A percentile compares a stretch with the other conserved stretches of the same genome.
These are phyloP conservation scores for Rubroshorea leprosula DNA, from an alignment of 345 rosid genomes.

Conservation along the genomic window DNA sequence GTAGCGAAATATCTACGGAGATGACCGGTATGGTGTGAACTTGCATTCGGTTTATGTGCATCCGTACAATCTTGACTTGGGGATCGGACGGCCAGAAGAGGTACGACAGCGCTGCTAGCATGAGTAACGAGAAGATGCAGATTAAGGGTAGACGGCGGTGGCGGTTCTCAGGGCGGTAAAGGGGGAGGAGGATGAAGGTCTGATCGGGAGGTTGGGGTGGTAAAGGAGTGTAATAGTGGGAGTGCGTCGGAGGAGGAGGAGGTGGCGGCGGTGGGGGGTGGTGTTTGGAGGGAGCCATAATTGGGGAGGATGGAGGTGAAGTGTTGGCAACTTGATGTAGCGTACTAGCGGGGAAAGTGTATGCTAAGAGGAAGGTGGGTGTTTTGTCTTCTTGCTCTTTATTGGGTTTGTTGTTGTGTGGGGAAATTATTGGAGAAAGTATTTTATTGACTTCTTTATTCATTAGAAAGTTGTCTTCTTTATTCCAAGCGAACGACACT, in stretches of 20 bases:
- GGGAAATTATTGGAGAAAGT: too few relatives aligned
- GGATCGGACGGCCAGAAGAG: slow-evolving; percentile 80
- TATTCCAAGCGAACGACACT: too few relatives aligned
- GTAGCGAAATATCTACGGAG: slow-evolving; percentile 47
- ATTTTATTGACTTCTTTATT: too few relatives aligned
- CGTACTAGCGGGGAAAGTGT: slow-evolving; percentile 8
- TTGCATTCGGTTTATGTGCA: slow-evolving; percentile 42
- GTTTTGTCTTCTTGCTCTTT: slow-evolving; percentile 20
- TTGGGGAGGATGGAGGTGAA: slow-evolving; percentile 4
- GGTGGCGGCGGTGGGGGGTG: slow-evolving; percentile 13
- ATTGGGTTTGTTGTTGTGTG: slow-evolving; percentile 5
- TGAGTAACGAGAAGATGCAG: slow-evolving; percentile 26
- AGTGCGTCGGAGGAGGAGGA: not conserved
- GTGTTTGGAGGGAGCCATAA: slow-evolving; percentile 32
- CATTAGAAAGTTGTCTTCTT: too few relatives aligned
- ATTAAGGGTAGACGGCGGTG: slow-evolving; percentile 23
- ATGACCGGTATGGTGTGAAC: slow-evolving; percentile 42
- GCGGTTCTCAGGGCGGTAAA: slow-evolving; percentile 3
- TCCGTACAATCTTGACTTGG: slow-evolving; percentile 39
- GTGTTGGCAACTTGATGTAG: not conserved
- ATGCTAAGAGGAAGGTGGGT: slow-evolving; percentile 25
- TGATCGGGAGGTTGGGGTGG: slow-evolving; percentile 22
- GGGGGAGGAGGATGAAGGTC: slow-evolving; percentile 26
- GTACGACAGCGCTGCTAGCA: slow-evolving; percentile 35
- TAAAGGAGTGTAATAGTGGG: slow-evolving; percentile 20